phyloP scores from a whole-genome alignment of 1,284 basidiomycete species.

The Boletus smithii region DNA sequence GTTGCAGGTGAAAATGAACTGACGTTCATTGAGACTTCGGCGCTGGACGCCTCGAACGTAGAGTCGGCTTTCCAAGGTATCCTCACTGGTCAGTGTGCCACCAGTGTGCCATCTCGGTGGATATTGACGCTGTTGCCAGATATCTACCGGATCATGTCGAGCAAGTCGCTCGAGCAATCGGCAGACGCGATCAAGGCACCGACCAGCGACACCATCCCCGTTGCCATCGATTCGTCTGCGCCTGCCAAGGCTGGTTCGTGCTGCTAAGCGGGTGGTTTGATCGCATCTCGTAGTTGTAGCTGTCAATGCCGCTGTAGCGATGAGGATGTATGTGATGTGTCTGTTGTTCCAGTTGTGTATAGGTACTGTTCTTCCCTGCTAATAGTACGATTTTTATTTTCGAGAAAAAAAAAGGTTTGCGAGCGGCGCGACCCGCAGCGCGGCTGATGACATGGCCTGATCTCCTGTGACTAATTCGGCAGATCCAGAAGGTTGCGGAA shows the following conservation, averaged over 20 bases:
- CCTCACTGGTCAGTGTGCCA: slow-evolving; percentile 69
- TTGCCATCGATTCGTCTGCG: slow-evolving; percentile 51
- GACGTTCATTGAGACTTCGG: slow-evolving; percentile 98
- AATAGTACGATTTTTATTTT: slow-evolving; percentile 16
- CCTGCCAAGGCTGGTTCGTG: slow-evolving; percentile 39
- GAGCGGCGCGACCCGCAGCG: slow-evolving; percentile 67
- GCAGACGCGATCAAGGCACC: slow-evolving; percentile 67
- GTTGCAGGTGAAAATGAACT: slow-evolving; percentile 68
- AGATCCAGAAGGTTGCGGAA: slow-evolving; percentile 78
- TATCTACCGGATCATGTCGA: slow-evolving; percentile 93
- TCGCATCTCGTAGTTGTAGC: slow-evolving; percentile 12
- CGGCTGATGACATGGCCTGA: slow-evolving; percentile 77
- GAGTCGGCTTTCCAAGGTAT: slow-evolving; percentile 97
- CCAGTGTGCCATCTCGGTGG: not conserved
- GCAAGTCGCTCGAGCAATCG: slow-evolving; percentile 82
- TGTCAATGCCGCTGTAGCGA: not conserved
- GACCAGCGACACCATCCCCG: slow-evolving; percentile 71
- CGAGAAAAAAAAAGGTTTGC: slow-evolving; percentile 60
- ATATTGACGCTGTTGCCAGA: slow-evolving; percentile 47
- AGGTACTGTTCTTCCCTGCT: slow-evolving; percentile 20
- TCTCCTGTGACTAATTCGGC: slow-evolving; percentile 90
- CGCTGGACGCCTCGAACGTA: slow-evolving; percentile 98
- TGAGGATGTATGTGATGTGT: slow-evolving; percentile 8
- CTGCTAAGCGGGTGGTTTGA: slow-evolving; percentile 34
- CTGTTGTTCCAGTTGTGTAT: slow-evolving; percentile 20